A percentile compares a stretch with the other conserved stretches of the same genome.
Evolutionary conservation across 2,329 filamentous ascomycete species (phyloP).

Genomic region (Pseudogymnoascus sp.): DNA sequence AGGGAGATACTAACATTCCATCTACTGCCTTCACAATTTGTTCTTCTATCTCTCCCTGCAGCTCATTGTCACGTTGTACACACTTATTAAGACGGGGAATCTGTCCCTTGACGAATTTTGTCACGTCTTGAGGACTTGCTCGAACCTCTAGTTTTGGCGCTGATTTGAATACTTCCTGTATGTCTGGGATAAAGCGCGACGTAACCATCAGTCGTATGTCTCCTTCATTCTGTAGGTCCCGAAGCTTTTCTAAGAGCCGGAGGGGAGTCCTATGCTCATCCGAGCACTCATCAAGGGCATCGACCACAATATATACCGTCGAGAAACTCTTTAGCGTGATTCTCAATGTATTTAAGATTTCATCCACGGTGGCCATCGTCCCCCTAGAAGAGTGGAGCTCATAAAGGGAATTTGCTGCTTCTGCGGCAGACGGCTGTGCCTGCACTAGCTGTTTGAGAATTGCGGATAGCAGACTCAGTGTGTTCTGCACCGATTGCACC

Average conservation of each 20-base stretch:
- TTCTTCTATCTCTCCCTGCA: neutral
- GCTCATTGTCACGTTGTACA: neutral
- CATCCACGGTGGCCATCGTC: neutral
- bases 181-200: constrained; percentile 39
- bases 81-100: neutral
- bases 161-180: constrained; percentile 47
- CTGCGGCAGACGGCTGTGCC: neutral
- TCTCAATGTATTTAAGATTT: constrained; percentile 17
- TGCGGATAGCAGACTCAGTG: constrained; percentile 15
- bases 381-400: neutral
- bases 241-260: neutral
- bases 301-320: constrained; percentile 16
- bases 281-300: constrained; percentile 18
- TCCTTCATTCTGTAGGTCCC: neutral
- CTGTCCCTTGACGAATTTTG: neutral
- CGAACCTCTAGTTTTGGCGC: neutral
- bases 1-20: neutral
- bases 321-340: constrained; percentile 14
- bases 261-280: neutral
- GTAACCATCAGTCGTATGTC: neutral
- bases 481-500: constrained; percentile 23
- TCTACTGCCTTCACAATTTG: neutral
- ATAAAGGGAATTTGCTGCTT: neutral
- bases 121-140: neutral
- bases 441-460: constrained; percentile 25